Evolutionary conservation across 2,329 filamentous ascomycete species (phyloP).

Genomic region (Domatiomyces globalis): DNA sequence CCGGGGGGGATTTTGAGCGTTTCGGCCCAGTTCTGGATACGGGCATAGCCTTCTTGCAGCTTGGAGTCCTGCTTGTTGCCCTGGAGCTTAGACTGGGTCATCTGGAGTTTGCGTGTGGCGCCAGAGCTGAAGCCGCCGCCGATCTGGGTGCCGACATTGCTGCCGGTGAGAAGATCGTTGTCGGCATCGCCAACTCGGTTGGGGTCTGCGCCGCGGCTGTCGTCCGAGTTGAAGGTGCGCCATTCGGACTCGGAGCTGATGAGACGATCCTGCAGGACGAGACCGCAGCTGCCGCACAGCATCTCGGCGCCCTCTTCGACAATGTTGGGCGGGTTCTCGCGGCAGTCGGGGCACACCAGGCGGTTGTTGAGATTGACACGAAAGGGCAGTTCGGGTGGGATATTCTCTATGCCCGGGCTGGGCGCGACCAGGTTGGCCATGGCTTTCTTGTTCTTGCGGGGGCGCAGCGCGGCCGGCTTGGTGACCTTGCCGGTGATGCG

Average conservation of each 20-base stretch:
- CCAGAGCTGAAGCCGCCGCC: constrained; percentile 46
- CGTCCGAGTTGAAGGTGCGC: constrained; percentile 97
- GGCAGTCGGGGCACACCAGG: constrained; percentile 80
- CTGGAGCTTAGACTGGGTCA: constrained; percentile 68
- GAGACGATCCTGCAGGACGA: constrained; percentile 79
- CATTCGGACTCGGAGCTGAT: constrained; percentile 96
- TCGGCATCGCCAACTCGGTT: constrained; percentile 93
- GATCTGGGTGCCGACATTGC: constrained; percentile 16
- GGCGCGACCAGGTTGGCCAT: constrained; percentile 24
- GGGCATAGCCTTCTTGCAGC: constrained; percentile 68
- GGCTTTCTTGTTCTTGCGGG: constrained; percentile 22
- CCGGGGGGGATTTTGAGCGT: constrained; percentile 66
- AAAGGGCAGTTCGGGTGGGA: constrained; percentile 37
- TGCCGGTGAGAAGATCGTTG: constrained; percentile 77
- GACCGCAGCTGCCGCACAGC: constrained; percentile 79
- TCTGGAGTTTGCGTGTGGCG: constrained; percentile 51
- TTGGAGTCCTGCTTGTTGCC: constrained; percentile 72
- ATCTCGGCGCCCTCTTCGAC: constrained; percentile 89
- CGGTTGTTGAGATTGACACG: constrained; percentile 76
- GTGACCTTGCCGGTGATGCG: constrained; percentile 18
- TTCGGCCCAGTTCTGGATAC: constrained; percentile 79
- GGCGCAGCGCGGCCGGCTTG: constrained; percentile 14
- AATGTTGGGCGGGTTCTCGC: constrained; percentile 78
- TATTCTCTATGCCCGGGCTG: constrained; percentile 29
- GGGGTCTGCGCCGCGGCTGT: constrained; percentile 79